phyloP scores from a whole-genome alignment of 2,329 filamentous ascomycete species.

The Beauveria brongniartii region DNA sequence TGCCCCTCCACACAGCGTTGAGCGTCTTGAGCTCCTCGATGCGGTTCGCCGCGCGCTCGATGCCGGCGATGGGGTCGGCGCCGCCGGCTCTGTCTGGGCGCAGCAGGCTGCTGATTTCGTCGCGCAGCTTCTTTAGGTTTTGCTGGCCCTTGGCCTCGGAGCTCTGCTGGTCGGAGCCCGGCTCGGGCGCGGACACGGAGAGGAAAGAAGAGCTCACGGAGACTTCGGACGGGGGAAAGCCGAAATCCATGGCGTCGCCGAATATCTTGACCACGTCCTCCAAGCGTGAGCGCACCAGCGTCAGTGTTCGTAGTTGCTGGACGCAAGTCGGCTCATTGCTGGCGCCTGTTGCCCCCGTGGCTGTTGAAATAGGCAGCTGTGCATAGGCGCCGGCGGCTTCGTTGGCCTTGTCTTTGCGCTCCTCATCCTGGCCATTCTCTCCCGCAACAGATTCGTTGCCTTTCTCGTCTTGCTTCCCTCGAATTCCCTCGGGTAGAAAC shows the following conservation, averaged over 20 bases:
- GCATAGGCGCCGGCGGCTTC: not conserved
- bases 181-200: constrained; percentile 79
- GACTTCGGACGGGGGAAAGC: constrained; percentile 78
- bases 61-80: constrained; percentile 51
- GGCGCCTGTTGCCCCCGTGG: constrained; percentile 11
- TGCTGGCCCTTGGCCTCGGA: constrained; percentile 83
- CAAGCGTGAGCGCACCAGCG: constrained; percentile 72
- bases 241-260: constrained; percentile 92
- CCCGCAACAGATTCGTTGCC: constrained; percentile 20
- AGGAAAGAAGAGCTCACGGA: constrained; percentile 80
- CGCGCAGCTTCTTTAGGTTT: constrained; percentile 60
- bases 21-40: constrained; percentile 73
- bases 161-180: constrained; percentile 52
- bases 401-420: constrained; percentile 12
- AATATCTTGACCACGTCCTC: constrained; percentile 87
- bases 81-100: constrained; percentile 31
- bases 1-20: constrained; percentile 85
- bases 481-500: constrained; percentile 54
- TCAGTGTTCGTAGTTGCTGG: constrained; percentile 71
- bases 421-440: constrained; percentile 1
- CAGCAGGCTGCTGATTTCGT: constrained; percentile 64
- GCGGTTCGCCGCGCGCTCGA: constrained; percentile 64
- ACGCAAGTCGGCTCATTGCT: constrained; percentile 58
- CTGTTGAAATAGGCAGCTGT: not conserved
- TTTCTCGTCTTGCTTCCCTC: constrained; percentile 12